Evolutionary conservation across 2,329 filamentous ascomycete genomes (phyloP), one percentile per base, ranked within the genome.

Genomic region (Penicillium hesseltinei): DNA sequence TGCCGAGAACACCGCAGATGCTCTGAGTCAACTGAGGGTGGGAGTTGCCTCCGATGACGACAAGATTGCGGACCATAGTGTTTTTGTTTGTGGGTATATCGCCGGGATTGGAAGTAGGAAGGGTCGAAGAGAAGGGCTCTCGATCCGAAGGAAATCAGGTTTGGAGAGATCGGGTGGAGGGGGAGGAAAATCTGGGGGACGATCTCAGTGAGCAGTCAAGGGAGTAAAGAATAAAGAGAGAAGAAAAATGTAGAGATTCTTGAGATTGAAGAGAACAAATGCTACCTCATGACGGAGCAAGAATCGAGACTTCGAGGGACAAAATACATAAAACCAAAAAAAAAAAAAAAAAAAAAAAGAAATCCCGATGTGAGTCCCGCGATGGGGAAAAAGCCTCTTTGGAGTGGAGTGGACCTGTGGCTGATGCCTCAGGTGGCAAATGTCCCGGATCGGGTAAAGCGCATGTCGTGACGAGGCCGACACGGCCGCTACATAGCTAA

Each of bases 11-110:
- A 68, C 89, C 89, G 83, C 90, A 96, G 72, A 99, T 90, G 60
- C 83, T 89, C 68, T 95, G 88, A 64, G 91, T 90, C 66, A 97
- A 85, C 71, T 89, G 82, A 21, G 92, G 92, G 80, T 97, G 93
- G 70, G 92, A 96, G 74, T 90, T 94, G 60, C 94, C 93, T 67
- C 92, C 91, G 64, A 99, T 87, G 62, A 99, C 85, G 71, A 96
- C 91, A 65, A 99, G 91, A 76, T 96, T 96, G 75, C 92, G 89
- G 66, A 97, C 92, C 92, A 97, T 96, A 2, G 50, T 73, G 61
- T 60, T 54, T 51, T 58, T 52, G 21, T 59, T 38, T 52, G 58
- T 49, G 54, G 44, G 52, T 49, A 35, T 47, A 59, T 29, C 36
- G 49, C 46, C 46, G 38, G 54, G 31, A 45, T 62, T 59, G 42